Evolutionary conservation across 2,329 filamentous ascomycete genomes (phyloP), one percentile per base, ranked within the genome.

Genomic region (Parafenestella ontariensis): DNA sequence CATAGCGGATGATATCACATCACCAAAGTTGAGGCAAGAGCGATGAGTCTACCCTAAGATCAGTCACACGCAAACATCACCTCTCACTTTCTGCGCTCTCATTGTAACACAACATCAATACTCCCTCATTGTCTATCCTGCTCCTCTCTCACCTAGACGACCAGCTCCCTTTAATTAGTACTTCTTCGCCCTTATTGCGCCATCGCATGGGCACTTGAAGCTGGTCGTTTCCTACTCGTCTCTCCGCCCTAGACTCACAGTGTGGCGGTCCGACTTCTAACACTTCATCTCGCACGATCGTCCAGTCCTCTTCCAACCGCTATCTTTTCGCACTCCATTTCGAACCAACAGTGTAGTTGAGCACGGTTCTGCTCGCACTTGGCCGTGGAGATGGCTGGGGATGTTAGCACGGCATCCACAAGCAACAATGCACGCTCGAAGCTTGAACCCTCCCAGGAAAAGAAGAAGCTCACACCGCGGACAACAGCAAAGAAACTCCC

Each of bases 401-500:
- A 20, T 29, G 29, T 18, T 24, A 20, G 49, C 3, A 49, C 52
- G 15, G 49, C 28, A 23, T 18, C 39, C 15, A 42, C 20, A n/a
- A 52, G 33, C 18, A 23, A 39, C 26, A 26, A 21, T 18, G 34
- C 15, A 2, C 45, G 17, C 20, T 26, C 51, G 17, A 61, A 40
- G 18, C 26, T 23, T 28, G 34, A 20, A 17, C 7, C 20, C 1
- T 15, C 45, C 3, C 21, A 43, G 43, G 44, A 51, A 8, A 42
- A 15, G 40, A 61, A 37, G 17, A 69, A 56, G 46, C 36, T 61
- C 40, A 23, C 54, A 15, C 53, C 56, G 11, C 55, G 56, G 5
- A 56, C 46, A 18, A 61, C 56, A 5, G 26, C 47, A 1, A 71
- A 59, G 20, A 66, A 47, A 42, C 64, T 73, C 18, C 72, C 71